Base-by-base conservation (phyloP, 441 rosid species). In the Omphalea diandra region DNA sequence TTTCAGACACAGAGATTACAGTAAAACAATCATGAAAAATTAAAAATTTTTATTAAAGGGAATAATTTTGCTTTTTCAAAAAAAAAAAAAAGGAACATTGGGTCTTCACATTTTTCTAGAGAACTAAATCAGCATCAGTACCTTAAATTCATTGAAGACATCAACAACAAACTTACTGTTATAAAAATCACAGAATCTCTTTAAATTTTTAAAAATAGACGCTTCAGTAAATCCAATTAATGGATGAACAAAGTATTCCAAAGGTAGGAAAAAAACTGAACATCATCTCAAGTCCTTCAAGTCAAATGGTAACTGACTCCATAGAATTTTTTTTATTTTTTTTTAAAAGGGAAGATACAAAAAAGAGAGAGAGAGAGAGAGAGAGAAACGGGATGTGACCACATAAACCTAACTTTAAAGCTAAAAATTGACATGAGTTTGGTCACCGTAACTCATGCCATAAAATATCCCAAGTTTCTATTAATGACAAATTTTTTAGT, bases 301-400 rank as follows among this genome's bases (percentile, higher is more conserved):
- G 85, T 80, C 83, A 79, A 80, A 76, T 35, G 70, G 72, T 22
- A 65, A 61, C 54, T 69, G n/a, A n/a, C n/a, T n/a, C n/a, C n/a
- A n/a, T n/a, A n/a, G n/a, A n/a, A 26, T 43, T 58, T 52, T 24
- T n/a, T 58, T 11, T 10, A 46, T 31, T 27, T 5, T 53, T 32
- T 36, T 22, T 40, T 24, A 4, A 57, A 20, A 2, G 27, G 14
- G 18, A 29, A 10, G 46, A 33, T 9, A 18, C 67, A 54, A 76
- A 67, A 63, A 46, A 59, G 46, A 54, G 29, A 36, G 14, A 18
- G 22, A 46, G 43, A 26, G 36, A 22, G 18, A 26, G 63, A 64
- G 38, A 18, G 22, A 46, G 43, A 26, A 31, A 22, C 12, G 26
- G 63, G 59, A 26, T 5, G 10, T 7, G 54, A 3, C 29, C 56